Evolutionary conservation across 1,284 basidiomycete genomes (phyloP), one percentile per base, ranked within the genome.

Genomic region (Prillingera fragicola): DNA sequence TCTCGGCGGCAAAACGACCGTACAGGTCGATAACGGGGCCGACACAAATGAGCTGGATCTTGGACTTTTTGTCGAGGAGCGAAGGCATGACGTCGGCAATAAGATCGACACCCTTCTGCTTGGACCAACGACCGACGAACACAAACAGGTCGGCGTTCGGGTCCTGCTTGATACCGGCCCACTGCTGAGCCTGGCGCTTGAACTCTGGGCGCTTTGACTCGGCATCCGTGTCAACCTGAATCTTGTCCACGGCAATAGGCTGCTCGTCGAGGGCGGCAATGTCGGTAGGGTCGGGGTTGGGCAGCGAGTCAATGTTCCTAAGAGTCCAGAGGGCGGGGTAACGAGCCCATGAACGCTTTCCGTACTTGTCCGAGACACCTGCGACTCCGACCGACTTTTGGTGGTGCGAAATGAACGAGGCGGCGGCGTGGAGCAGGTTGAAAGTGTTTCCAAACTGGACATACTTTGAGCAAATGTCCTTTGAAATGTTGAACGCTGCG

Each of bases 391-490:
- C 68, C 57, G 83, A 86, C 74, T 89, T 92, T 67, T 94, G 89
- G 67, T 94, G 89, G 38, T 81, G 79, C 56, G 84, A 87, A 71
- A 92, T 90, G 71, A 85, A 94, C 24, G 85, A 87, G 3, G 89
- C 89, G 12, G 82, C 89, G 19, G 89, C 88, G 64, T 92, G 89
- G 26, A 94, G 77, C 63, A 94, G 73, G 69, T 94, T 94, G 78
- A 92, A 92, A 10, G 89, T 92, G 75, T 94, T 94, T 57, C 89
- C 89, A 65, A 94, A 94, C 71, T 92, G 89, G 29, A 94, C 87
- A 65, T 94, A 94, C 60, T 91, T 92, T 43, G 84, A 88, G 74
- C 88, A 92, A 58, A 88, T 78, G 62, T 91, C 88, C 72, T 92
- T 92, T 75, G 85, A 85, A 65, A 94, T 87, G 71, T 92, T 92